Conservation (phyloP, 208 protist species). For the Entamoeba histolytica region DNA sequence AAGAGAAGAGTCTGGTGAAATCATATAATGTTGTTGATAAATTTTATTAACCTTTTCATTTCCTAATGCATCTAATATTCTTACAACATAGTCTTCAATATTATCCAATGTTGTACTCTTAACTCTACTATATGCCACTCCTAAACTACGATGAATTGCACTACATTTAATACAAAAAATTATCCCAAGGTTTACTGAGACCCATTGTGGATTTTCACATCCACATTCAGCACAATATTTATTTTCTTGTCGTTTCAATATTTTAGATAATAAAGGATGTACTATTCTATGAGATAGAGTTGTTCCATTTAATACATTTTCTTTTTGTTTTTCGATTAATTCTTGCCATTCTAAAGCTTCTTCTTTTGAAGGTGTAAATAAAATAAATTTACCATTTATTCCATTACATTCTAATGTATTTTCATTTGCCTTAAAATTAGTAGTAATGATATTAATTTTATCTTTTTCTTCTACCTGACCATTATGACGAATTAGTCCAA, state of each 20-base stretch:
- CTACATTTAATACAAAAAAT: slow-evolving; percentile 42
- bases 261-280: neutral
- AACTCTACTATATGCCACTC: slow-evolving; percentile 39
- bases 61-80: neutral
- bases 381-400: neutral
- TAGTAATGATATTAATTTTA: neutral
- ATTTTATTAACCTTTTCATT: neutral
- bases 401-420: neutral
- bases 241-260: neutral
- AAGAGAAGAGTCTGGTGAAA: neutral
- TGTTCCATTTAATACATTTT: neutral
- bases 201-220: slow-evolving; percentile 31
- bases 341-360: neutral
- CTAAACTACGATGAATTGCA: slow-evolving; percentile 33
- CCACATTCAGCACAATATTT: neutral
- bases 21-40: neutral
- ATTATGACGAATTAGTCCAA: neutral
- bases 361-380: neutral
- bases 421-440: neutral
- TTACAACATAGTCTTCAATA: neutral
- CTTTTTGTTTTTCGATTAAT: neutral
- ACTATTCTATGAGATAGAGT: neutral
- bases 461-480: neutral
- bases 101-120: slow-evolving; percentile 63
- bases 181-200: slow-evolving; percentile 38